Percentiles rank a stretch among this genome's conserved stretches.
Evolutionary conservation across 352 stramenopile species (phyloP).

Genomic region (Phytophthora macrochlamydospora): DNA sequence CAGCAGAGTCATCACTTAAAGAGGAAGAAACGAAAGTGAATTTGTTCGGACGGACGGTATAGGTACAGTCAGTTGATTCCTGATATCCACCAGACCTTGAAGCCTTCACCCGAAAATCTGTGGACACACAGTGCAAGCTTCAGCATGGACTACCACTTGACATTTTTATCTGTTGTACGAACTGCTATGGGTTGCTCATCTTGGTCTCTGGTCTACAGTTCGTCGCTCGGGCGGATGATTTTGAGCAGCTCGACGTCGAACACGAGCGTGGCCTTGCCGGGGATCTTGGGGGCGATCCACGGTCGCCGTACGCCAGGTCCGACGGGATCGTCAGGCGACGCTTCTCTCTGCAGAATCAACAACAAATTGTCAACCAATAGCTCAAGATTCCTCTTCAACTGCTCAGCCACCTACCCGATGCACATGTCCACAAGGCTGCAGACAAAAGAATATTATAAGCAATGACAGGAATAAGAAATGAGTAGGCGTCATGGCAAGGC

Average conservation of each 20-base stretch:
- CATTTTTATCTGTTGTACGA: slow-evolving; percentile 11
- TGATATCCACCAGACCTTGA: not conserved
- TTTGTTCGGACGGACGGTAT: not conserved
- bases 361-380: slow-evolving; percentile 4
- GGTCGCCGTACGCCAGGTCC: slow-evolving; percentile 94
- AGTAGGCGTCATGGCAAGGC: slow-evolving; percentile 3
- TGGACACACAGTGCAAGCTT: not conserved
- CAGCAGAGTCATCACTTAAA: not conserved
- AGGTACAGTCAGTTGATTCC: not conserved
- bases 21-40: too few relatives aligned
- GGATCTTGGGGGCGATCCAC: slow-evolving; percentile 94
- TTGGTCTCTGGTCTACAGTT: slow-evolving; percentile 44
- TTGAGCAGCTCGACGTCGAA: slow-evolving; percentile 98
- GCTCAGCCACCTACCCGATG: slow-evolving; percentile 60
- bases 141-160: slow-evolving; percentile 19
- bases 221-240: slow-evolving; percentile 83
- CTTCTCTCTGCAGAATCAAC: slow-evolving; percentile 67
- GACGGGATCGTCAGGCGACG: slow-evolving; percentile 86
- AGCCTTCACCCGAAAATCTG: not conserved
- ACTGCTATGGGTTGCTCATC: not conserved
- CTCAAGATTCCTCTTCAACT: not conserved
- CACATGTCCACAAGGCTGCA: slow-evolving; percentile 86
- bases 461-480: slow-evolving; percentile 1
- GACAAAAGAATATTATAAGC: slow-evolving; percentile 4
- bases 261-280: slow-evolving; percentile 92